Conservation (phyloP, 2,329 filamentous ascomycete species). For the Aspergillus sp. region DNA sequence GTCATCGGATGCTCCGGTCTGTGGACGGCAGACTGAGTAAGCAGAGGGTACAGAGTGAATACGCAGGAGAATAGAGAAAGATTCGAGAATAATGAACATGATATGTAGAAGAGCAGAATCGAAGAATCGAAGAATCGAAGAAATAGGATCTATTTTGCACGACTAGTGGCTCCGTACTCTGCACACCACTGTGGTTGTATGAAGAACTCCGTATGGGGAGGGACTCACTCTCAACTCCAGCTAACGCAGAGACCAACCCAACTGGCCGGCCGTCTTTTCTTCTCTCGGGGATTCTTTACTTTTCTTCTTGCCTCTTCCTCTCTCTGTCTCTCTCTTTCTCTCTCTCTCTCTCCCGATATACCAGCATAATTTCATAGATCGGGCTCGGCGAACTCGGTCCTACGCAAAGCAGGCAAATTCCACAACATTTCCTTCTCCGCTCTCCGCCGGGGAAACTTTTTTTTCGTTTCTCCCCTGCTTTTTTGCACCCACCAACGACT, state of each 20-base stretch:
- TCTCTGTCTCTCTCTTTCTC: too few relatives aligned
- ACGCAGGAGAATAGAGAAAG: neutral
- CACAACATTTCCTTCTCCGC: neutral
- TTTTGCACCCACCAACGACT: neutral
- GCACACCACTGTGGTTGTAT: too few relatives aligned
- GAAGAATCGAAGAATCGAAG: neutral
- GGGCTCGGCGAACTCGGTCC: neutral
- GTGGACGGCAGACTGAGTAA: neutral
- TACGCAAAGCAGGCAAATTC: neutral
- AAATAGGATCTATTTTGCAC: neutral
- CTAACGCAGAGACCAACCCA: too few relatives aligned
- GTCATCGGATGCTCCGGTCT: slow-evolving; percentile 15
- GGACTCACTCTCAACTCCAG: neutral
- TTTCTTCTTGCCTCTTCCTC: neutral
- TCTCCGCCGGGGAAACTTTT: neutral
- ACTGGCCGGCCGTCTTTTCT: neutral
- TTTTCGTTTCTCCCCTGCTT: neutral
- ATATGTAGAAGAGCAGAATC: neutral
- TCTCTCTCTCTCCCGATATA: too few relatives aligned
- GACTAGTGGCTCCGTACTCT: too few relatives aligned
- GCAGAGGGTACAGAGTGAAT: neutral
- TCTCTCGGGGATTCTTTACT: neutral
- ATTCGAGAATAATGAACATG: too few relatives aligned
- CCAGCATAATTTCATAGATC: too few relatives aligned
- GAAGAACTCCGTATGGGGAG: too few relatives aligned